Base-by-base conservation (phyloP, 495 filamentous ascomycete genomes). In the Podospora bellae-mahoneyi region DNA sequence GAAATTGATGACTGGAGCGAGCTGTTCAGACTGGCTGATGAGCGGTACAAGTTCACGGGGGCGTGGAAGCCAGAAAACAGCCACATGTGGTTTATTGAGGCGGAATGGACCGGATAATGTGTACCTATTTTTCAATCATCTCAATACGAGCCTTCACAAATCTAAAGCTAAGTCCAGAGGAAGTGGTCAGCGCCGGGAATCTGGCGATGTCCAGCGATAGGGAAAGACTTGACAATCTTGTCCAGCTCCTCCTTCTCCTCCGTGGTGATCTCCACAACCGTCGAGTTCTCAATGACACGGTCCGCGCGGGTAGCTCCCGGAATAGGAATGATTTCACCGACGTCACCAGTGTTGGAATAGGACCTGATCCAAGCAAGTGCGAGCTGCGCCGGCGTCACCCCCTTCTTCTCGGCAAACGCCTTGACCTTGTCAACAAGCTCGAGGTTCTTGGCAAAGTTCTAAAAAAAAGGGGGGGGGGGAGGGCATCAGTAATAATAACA, bases 261-360 rank as follows among this genome's bases (percentile, higher is more conserved):
- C 7, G 81, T 76, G 5, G 74, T 78, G 28, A 88, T 68, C 0
- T 81, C 75, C 0, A 88, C 77, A 10, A 75, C 30, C 18, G 68
- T 75, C 4, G 73, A 64, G 73, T 89, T 89, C 78, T 89, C 86
- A 20, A 71, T 60, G 2, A 88, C 79, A 4, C 84, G 76, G 4
- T 65, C 76, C 3, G 67, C 78, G 1, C 78, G 82, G 34, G 84
- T 88, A 15, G 89, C 86, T 16, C 93, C 93, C 0, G 92, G 93
- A 69, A 97, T 96, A 4, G 93, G 93, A 66, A 96, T 89, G 71
- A 96, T 90, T 4, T 82, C 84, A 15, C 88, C 87, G 75, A 89
- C 83, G 15, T 88, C 91, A 55, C 87, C 80, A 71, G 84, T 81
- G 34, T 78, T 79, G 59, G 85, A 84, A 65, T 88, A 74, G 3